Conservation (phyloP, 1,284 basidiomycete species). For the Mixia osmundae region DNA sequence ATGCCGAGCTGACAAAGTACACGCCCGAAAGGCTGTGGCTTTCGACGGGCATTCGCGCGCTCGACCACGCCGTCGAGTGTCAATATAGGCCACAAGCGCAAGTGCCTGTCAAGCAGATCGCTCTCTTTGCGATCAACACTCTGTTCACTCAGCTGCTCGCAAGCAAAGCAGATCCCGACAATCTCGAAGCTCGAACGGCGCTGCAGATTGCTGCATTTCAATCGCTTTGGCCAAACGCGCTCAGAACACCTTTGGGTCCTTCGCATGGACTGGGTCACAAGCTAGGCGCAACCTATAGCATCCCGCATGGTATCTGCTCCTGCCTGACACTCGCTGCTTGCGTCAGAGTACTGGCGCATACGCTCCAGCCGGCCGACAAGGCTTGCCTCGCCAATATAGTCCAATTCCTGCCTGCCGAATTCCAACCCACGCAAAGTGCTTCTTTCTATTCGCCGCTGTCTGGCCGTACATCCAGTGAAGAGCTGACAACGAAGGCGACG, state of each 20-base stretch:
- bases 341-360: no score
- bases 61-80: slow-evolving; percentile 54
- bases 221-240: slow-evolving; percentile 36
- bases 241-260: slow-evolving; percentile 34
- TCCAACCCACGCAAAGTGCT: no score
- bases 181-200: slow-evolving; percentile 38
- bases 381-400: no score
- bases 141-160: slow-evolving; percentile 46
- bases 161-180: slow-evolving; percentile 35
- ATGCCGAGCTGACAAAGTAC: slow-evolving; percentile 43
- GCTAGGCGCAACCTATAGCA: slow-evolving; percentile 47
- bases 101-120: slow-evolving; percentile 28
- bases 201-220: slow-evolving; percentile 54
- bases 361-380: no score
- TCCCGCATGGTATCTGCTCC: slow-evolving; percentile 59
- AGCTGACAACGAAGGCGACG: no score
- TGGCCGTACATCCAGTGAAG: no score
- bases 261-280: slow-evolving; percentile 28
- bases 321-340: slow-evolving; percentile 55
- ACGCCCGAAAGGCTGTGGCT: slow-evolving; percentile 58
- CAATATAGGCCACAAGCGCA: slow-evolving; percentile 38
- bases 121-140: slow-evolving; percentile 29
- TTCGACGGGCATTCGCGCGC: slow-evolving; percentile 32
- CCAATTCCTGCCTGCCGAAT: no score
- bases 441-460: no score